Evolutionary conservation across 805 yeast species (phyloP).

Genomic region (Saturnispora sanitii): DNA sequence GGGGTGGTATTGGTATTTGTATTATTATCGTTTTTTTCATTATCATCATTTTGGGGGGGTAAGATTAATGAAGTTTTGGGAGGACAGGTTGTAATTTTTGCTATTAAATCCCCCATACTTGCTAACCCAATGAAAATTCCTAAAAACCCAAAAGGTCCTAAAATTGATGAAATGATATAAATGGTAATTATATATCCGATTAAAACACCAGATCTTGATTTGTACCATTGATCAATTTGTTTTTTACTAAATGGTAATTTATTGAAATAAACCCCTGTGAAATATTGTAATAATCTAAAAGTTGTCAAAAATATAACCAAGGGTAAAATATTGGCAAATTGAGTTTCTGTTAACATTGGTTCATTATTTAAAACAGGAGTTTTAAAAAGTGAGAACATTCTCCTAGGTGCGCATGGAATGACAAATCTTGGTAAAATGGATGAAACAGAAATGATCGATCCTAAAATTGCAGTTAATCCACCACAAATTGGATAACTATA

Average conservation of each 20-base stretch:
- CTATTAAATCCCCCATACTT: constrained; percentile 4
- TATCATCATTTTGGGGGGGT: too few species aligned
- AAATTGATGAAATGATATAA: constrained; percentile 18
- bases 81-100: constrained; percentile 1
- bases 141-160: constrained; percentile 7
- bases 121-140: constrained; percentile 2
- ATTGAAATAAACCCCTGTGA: constrained; percentile 3
- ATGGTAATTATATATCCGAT: constrained; percentile 34
- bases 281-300: not conserved
- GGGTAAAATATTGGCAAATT: constrained; percentile 3
- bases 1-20: too few species aligned
- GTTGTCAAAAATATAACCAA: not conserved
- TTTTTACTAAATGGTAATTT: constrained; percentile 3
- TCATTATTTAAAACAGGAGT: not conserved
- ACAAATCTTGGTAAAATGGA: constrained; percentile 1
- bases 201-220: constrained; percentile 43
- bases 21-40: too few species aligned
- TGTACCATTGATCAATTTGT: constrained; percentile 28
- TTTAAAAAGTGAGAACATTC: constrained; percentile 8
- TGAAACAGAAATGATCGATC: constrained; percentile 34
- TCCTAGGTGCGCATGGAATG: constrained; percentile 6
- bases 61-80: not conserved
- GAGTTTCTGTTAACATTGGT: not conserved
- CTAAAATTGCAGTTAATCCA: constrained; percentile 31
- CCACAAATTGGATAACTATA: constrained; percentile 38